phyloP scores from a whole-genome alignment of 441 rosid species.

The Brassica hybrid region DNA sequence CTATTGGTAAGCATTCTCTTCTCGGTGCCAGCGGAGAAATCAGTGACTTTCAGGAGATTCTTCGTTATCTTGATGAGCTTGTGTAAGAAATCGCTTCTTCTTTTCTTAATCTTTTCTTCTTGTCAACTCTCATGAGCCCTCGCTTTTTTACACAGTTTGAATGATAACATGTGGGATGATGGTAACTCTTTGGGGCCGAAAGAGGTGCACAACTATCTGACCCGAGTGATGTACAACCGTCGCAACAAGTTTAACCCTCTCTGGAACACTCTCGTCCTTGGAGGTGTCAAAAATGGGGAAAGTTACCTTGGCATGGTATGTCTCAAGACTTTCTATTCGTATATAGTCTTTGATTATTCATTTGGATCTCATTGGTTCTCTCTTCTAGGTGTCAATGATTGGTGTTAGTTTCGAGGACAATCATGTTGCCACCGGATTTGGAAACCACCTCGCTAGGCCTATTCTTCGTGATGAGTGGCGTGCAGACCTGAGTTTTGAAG shows the following conservation, averaged over 20 bases:
- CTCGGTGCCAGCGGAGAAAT: slow-evolving; percentile 97
- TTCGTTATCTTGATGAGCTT: slow-evolving; percentile 86
- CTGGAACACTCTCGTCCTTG: slow-evolving; percentile 97
- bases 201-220: slow-evolving; percentile 95
- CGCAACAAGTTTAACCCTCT: slow-evolving; percentile 95
- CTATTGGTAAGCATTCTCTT: slow-evolving; percentile 94
- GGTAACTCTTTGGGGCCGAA: slow-evolving; percentile 99
- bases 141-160: slow-evolving; percentile 55
- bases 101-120: neutral
- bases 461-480: slow-evolving; percentile 98
- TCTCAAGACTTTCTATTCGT: neutral
- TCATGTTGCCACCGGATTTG: slow-evolving; percentile 97
- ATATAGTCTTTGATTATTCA: neutral
- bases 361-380: slow-evolving; percentile 17
- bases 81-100: slow-evolving; percentile 65
- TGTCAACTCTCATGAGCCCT: slow-evolving; percentile 16
- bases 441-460: slow-evolving; percentile 95
- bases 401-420: slow-evolving; percentile 92
- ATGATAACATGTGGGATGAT: slow-evolving; percentile 99
- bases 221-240: slow-evolving; percentile 93
- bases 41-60: slow-evolving; percentile 95
- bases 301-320: slow-evolving; percentile 92
- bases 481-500: slow-evolving; percentile 89
- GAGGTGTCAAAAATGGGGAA: slow-evolving; percentile 94
- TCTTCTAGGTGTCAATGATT: slow-evolving; percentile 78